Percentiles rank a stretch among this genome's conserved stretches.
phyloP scores from a whole-genome alignment of 306 rosid species.

The Dalbergia cultrata region DNA sequence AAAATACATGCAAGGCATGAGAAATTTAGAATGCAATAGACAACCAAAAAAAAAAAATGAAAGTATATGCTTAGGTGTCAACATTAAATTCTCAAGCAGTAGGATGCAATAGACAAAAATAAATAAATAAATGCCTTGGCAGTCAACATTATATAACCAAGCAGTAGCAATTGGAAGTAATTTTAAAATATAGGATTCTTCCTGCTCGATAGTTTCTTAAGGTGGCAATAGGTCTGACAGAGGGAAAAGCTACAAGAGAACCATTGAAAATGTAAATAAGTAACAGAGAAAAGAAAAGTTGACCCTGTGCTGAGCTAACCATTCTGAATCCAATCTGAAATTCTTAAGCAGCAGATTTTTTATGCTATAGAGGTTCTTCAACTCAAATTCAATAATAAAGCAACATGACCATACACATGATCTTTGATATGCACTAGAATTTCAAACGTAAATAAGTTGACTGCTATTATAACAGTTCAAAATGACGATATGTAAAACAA shows the following conservation, averaged over 20 bases:
- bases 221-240: neutral
- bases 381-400: neutral
- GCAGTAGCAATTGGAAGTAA: neutral
- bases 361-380: conserved; percentile 8
- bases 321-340: conserved; percentile 20
- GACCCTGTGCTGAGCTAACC: neutral
- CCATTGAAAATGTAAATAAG: neutral
- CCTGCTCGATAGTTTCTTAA: neutral
- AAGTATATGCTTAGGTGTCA: neutral
- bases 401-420: neutral
- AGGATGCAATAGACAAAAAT: conserved; percentile 8
- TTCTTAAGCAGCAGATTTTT: conserved; percentile 8
- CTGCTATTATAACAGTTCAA: neutral
- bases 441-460: neutral
- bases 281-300: neutral
- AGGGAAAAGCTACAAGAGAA: conserved; percentile 9
- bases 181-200: neutral
- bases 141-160: neutral
- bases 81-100: neutral
- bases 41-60: neutral
- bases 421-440: neutral
- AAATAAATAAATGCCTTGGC: neutral
- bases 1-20: conserved; percentile 7
- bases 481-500: conserved; percentile 4
- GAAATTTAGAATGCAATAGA: conserved; percentile 12